A percentile compares a stretch with the other conserved stretches of the same genome.
phyloP scores from a whole-genome alignment of 192 early-diverging fungal genomes.

The Coemansia sp. region DNA sequence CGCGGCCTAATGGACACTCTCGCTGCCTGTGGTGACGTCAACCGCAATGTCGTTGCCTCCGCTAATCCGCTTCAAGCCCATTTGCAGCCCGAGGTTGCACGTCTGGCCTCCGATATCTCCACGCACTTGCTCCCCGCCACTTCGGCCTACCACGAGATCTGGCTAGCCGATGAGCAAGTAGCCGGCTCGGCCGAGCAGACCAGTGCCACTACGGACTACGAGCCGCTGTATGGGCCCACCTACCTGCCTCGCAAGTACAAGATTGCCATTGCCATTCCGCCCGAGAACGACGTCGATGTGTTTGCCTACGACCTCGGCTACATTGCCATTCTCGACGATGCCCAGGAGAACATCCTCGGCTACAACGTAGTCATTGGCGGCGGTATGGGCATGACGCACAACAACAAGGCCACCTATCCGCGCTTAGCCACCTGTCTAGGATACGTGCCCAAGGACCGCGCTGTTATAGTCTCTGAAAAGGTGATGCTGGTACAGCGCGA shows the following conservation, averaged over 20 bases:
- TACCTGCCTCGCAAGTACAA: constrained; percentile 98
- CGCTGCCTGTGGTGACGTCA: constrained; percentile 97
- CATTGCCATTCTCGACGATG: constrained; percentile 81
- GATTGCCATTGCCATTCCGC: constrained; percentile 91
- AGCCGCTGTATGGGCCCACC: constrained; percentile 90
- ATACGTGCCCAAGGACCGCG: constrained; percentile 75
- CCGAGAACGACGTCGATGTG: constrained; percentile 95
- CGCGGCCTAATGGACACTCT: constrained; percentile 85
- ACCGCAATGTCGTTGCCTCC: constrained; percentile 94
- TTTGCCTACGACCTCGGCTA: constrained; percentile 94
- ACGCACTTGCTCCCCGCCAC: constrained; percentile 81
- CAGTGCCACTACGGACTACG: constrained; percentile 57
- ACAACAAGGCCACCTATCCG: constrained; percentile 97
- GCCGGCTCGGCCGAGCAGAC: constrained; percentile 70
- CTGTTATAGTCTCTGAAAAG: constrained; percentile 80
- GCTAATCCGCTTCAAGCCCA: constrained; percentile 80
- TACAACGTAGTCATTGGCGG: constrained; percentile 95
- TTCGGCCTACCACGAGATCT: constrained; percentile 95
- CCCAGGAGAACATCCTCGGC: constrained; percentile 70
- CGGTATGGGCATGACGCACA: constrained; percentile 98
- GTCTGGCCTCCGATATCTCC: constrained; percentile 70
- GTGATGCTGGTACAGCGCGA: constrained; percentile 93
- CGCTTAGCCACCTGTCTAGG: constrained; percentile 75
- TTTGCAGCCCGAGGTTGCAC: constrained; percentile 74
- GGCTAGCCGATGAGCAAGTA: constrained; percentile 88